Base-by-base conservation (phyloP, 495 filamentous ascomycete species). In the Aspergillus sclerotiicarbonarius region DNA sequence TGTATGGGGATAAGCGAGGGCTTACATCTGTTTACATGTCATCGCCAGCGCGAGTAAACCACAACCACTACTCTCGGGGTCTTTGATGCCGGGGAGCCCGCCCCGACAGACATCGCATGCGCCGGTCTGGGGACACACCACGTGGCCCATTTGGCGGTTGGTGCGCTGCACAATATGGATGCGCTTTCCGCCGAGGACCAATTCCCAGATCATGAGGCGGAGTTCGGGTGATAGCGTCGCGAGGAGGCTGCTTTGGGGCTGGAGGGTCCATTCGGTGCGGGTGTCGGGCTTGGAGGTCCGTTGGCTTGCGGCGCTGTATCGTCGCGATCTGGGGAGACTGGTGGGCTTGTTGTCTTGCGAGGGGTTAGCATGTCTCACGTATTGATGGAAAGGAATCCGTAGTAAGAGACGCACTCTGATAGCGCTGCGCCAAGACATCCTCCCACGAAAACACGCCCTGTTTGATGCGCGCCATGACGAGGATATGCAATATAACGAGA, bases 371-470 rank as follows among this genome's bases (percentile, higher is more conserved):
- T 10, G 39, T 18, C 16, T 49, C 18, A 25, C 16, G 12, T 52
- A 32, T 35, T 19, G 51, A 31, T 46, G 37, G 16, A 37, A 39
- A 54, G 41, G 43, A 49, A 54, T 35, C 18, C 41, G 43, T 12
- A 31, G n/a, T 18, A 50, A 19, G 32, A 18, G 12, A 72, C 72
- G 66, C 20, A 79, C 76, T 78, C 57, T 76, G 72, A 61, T 77
- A 78, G 57, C 74, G 71, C 45, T 79, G 75, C 19, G 71, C 68
- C 39, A 79, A 60, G 8, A 79, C 75, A 67, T 79, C 76, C 60
- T 79, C 75, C 75, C 76, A 78, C 6, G 75, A 78, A 59, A 78
- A 77, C 1, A 77, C 72, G 0, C 76, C 76, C 35, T 69, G 68
- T 61, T 72, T 76, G 44, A 68, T 67, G 54, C 74, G 70, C 13